These are phyloP conservation scores for Ascochyta koolunga DNA, from an alignment of 2,329 filamentous ascomycete species.

Conservation along the genomic window DNA sequence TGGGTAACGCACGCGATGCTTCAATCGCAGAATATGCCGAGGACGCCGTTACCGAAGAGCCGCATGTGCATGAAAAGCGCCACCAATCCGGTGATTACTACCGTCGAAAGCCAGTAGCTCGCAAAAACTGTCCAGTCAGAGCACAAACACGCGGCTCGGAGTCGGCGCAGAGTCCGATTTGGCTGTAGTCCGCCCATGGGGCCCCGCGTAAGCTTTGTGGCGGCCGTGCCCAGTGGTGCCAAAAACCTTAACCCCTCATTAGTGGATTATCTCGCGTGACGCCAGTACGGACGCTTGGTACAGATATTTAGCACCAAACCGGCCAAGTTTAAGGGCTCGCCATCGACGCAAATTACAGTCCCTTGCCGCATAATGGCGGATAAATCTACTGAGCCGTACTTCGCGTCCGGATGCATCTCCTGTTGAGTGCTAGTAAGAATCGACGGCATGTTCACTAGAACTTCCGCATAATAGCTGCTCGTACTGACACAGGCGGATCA, in stretches of 20 bases:
- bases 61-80: constrained; percentile 12
- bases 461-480: background rate
- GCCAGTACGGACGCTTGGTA: background rate
- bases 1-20: constrained; percentile 7
- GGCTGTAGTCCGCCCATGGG: constrained; percentile 22
- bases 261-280: constrained; percentile 13
- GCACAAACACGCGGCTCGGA: background rate
- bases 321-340: constrained; percentile 7
- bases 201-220: constrained; percentile 27
- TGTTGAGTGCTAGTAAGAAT: constrained; percentile 8
- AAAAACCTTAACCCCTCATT: constrained; percentile 14
- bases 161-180: constrained; percentile 12
- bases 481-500: background rate
- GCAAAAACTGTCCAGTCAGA: constrained; percentile 5
- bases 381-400: constrained; percentile 1
- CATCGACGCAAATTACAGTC: constrained; percentile 11
- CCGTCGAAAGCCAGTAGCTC: background rate
- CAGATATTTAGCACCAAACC: background rate
- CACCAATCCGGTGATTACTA: constrained; percentile 16
- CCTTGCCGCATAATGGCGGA: constrained; percentile 5
- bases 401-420: constrained; percentile 7
- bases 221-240: constrained; percentile 14
- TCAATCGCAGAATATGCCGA: constrained; percentile 7
- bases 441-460: background rate
- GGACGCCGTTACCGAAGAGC: background rate